Base-by-base conservation (phyloP, 179 eudicot species). In the Beta corolliflora region DNA sequence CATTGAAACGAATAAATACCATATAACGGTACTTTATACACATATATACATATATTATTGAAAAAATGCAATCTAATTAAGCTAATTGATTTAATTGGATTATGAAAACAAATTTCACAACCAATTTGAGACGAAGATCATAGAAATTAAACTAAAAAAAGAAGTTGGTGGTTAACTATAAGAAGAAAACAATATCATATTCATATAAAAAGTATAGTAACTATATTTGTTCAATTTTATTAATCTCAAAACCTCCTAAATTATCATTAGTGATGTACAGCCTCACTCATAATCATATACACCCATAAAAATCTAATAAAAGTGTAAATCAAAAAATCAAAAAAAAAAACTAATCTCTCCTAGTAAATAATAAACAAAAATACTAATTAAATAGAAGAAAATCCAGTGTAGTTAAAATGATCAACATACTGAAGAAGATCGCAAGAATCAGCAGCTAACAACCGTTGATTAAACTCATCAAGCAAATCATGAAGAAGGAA, bases 381-480 rank as follows among this genome's bases (percentile, higher is more conserved):
- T 0, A 19, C 0, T 0, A 25, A 19, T 23, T 65, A 81, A 16
- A 74, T 58, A 77, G 83, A 19, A 56, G 83, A 59, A 50, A 81
- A 81, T 59, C 65, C 80, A 77, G 80, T 81, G 80, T 77, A 67
- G 61, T 79, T 69, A 70, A 18, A 70, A 41, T 73, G 65, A 13
- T 77, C 84, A 60, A 58, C 78, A 50, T 80, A 76, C 68, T 50
- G 44, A 67, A 19, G 60, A 31, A 55, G 76, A 68, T 83, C 78
- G 45, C 13, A 72, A 25, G 73, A 48, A 41, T 74, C 80, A 25
- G 85, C 89, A 12, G 83, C 79, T 84, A 89, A 87, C 1, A 92
- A 85, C 72, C 89, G 83, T 72, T 85, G 86, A 80, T 89, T 86
- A 65, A 91, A 89, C 71, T 77, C 79, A 4, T 79, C 84, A 55